Evolutionary conservation across 2,329 filamentous ascomycete species (phyloP), one percentile per base, ranked within the genome.

Genomic region (Canariomyces notabilis): DNA sequence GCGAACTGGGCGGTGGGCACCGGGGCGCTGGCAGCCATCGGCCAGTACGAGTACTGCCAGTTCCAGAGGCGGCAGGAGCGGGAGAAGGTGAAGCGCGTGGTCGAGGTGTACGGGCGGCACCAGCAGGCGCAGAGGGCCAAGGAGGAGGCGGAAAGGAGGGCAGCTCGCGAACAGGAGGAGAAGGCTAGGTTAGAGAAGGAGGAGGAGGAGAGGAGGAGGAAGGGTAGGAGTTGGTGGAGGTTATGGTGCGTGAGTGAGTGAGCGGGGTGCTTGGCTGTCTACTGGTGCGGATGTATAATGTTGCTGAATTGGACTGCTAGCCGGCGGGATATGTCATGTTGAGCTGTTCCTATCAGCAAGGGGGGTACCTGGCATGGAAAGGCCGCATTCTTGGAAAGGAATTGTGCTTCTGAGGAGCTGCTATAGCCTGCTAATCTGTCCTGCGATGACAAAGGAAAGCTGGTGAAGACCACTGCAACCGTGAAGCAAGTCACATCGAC

Each of bases 1-100:
- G 83, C 85, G 29, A 94, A 94, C 60, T 95, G 87, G 86, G 89
- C 89, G 0, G 89, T 93, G 5, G 87, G 82, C 6, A 75, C 80
- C 29, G 95, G 93, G 64, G 73, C 83, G 19, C 62, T 85, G 16
- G 78, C 77, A 6, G 83, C 85, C n/a, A 72, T 85, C 37, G 75
- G 76, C 22, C 83, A 84, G 41, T 93, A 89, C 67, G 88, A 96
- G 67, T 89, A 85, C 60, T 97, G 91, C 68, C 82, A 89, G 60
- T 83, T 82, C 56, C 77, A 79, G 51, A 76, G 89, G 49, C 74
- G 79, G 38, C 75, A 84, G 50, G 91, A 97, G 67, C 79, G 83
- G 58, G 80, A 83, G 51, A 85, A 88, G 52, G 91, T 98, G 82
- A 85, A 86, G 64, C 75, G 89, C 54, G 87, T 87, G 4, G 84